These are phyloP conservation scores for Citrullus colocynthis DNA, from an alignment of 306 rosid genomes.

Conservation along the genomic window DNA sequence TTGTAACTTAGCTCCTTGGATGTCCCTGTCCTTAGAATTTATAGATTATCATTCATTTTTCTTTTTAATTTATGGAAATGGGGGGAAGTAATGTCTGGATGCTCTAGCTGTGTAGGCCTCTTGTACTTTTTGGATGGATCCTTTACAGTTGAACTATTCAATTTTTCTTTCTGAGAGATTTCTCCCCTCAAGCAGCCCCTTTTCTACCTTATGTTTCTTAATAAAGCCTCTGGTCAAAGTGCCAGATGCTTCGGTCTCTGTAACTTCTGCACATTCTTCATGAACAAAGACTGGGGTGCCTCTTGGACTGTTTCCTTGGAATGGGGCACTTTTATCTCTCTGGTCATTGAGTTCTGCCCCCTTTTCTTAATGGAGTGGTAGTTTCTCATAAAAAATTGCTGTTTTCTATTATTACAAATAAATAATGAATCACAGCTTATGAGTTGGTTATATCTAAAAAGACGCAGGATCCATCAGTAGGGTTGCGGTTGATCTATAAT, in stretches of 20 bases:
- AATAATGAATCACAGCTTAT: background rate
- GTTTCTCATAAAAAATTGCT: background rate
- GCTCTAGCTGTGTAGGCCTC: background rate
- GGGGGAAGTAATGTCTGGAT: background rate
- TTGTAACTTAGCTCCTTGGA: background rate
- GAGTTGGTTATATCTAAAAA: background rate
- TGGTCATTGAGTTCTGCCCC: background rate
- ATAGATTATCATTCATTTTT: background rate
- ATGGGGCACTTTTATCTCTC: background rate
- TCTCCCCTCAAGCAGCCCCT: background rate
- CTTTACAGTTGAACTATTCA: background rate
- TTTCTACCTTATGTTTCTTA: background rate
- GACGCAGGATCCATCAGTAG: background rate
- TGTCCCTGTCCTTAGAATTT: background rate
- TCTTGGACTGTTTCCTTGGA: background rate
- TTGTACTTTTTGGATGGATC: background rate
- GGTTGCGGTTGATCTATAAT: background rate
- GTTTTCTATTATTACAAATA: background rate
- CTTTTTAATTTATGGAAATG: background rate
- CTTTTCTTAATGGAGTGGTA: background rate
- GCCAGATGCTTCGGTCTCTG: background rate
- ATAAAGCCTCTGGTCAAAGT: background rate
- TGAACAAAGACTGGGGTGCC: background rate
- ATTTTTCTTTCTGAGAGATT: background rate
- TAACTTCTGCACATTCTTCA: background rate